A percentile compares a stretch with the other conserved stretches of the same genome.
These are phyloP conservation scores for Phaffia tasmanica DNA, from an alignment of 768 basidiomycete species.

Conservation along the genomic window DNA sequence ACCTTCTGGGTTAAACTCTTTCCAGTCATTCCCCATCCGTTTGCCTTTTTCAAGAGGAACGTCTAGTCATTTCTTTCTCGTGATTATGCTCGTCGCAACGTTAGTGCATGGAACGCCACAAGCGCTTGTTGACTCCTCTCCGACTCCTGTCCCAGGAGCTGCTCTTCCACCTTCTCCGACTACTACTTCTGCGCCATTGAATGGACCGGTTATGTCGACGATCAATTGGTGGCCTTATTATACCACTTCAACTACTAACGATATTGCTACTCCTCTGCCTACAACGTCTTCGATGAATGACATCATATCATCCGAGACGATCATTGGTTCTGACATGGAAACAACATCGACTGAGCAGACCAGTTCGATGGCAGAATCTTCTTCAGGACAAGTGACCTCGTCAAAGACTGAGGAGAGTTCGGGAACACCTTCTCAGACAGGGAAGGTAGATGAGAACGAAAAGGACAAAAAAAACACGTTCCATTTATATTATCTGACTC, in stretches of 20 bases:
- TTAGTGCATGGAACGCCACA: not conserved
- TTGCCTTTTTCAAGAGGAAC: no score
- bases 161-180: no score
- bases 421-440: no score
- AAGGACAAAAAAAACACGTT: not conserved
- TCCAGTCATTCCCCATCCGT: no score
- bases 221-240: conserved; percentile 18
- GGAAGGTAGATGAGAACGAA: not conserved
- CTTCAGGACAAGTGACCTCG: not conserved
- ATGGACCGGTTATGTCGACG: not conserved
- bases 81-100: not conserved
- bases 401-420: not conserved
- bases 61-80: not conserved
- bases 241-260: not conserved
- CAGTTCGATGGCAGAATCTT: conserved; percentile 1
- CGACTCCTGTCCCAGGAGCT: no score
- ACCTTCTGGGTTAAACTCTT: no score
- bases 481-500: conserved; percentile 13
- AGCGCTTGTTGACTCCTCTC: no score
- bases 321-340: not conserved
- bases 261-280: not conserved
- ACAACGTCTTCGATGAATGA: not conserved
- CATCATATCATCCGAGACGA: not conserved
- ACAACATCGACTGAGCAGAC: not conserved
- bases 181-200: no score